Evolutionary conservation across 106 monocot species (phyloP).

Genomic region (Dendrobium officinale): DNA sequence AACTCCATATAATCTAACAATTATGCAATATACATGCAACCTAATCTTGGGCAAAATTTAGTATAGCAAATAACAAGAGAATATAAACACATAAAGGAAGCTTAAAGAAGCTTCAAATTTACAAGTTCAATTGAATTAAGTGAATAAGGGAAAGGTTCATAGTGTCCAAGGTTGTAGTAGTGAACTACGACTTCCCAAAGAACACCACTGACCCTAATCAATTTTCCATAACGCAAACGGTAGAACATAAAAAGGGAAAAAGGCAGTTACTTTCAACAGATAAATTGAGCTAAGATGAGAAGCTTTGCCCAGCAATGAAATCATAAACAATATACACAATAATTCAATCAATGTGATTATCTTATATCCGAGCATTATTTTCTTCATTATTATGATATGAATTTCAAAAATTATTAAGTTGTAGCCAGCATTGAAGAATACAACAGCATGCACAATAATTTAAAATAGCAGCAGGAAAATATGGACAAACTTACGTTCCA

Average conservation of each 20-base stretch:
- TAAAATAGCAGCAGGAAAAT: background rate
- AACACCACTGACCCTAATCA: background rate
- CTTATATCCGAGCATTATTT: constrained; percentile 2
- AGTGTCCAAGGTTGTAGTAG: background rate
- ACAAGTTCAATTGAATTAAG: background rate
- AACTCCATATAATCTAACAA: background rate
- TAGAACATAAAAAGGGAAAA: background rate
- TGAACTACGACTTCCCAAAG: background rate
- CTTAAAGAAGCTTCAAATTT: background rate
- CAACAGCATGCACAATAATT: background rate
- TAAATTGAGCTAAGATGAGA: background rate
- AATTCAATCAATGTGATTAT: background rate
- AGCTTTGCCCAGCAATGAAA: background rate
- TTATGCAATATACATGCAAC: background rate
- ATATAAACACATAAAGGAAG: background rate
- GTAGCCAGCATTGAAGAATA: background rate
- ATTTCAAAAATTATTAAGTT: background rate
- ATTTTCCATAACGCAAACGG: background rate
- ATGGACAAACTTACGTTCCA: constrained; percentile 61
- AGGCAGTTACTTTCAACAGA: background rate
- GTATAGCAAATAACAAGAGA: background rate
- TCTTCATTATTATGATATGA: background rate
- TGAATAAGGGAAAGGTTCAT: background rate
- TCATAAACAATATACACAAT: background rate
- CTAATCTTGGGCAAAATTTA: background rate